These are phyloP conservation scores for Pseudogymnoascus sp. DNA, from an alignment of 2,329 filamentous ascomycete species.

Conservation along the genomic window DNA sequence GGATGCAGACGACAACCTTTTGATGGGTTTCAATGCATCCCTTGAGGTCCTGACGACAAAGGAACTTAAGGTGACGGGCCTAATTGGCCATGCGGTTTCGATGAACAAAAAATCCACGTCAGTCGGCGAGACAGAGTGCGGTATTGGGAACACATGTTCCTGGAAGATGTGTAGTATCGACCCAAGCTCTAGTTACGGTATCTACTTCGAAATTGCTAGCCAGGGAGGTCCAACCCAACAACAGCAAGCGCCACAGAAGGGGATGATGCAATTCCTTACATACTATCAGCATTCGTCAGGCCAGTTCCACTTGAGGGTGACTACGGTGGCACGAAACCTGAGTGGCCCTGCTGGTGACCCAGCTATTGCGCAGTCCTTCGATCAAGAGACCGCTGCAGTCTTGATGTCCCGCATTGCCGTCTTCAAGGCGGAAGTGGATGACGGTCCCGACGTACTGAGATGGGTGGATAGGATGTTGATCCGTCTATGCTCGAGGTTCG, in stretches of 20 bases:
- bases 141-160: conserved; percentile 95
- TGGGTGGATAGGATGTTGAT: conserved; percentile 99
- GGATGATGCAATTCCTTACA: conserved; percentile 95
- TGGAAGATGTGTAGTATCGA: conserved; percentile 99
- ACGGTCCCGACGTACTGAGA: conserved; percentile 93
- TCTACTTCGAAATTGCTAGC: conserved; percentile 96
- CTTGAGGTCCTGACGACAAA: conserved; percentile 95
- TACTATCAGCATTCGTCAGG: conserved; percentile 98
- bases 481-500: conserved; percentile 88
- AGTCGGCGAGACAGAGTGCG: conserved; percentile 95
- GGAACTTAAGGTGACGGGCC: conserved; percentile 92
- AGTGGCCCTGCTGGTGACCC: conserved; percentile 92
- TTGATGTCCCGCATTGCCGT: conserved; percentile 99
- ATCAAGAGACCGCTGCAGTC: conserved; percentile 94
- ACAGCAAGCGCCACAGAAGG: conserved; percentile 80
- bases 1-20: conserved; percentile 83
- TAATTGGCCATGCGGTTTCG: conserved; percentile 94
- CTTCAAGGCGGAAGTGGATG: conserved; percentile 97
- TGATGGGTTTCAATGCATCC: conserved; percentile 98
- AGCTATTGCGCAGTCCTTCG: conserved; percentile 91
- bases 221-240: conserved; percentile 81
- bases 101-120: conserved; percentile 97
- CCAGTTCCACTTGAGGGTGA: conserved; percentile 92
- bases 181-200: conserved; percentile 82
- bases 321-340: conserved; percentile 82